These are phyloP conservation scores for Malania oleifera DNA, from an alignment of 164 flowering plant genomes.

Conservation along the genomic window DNA sequence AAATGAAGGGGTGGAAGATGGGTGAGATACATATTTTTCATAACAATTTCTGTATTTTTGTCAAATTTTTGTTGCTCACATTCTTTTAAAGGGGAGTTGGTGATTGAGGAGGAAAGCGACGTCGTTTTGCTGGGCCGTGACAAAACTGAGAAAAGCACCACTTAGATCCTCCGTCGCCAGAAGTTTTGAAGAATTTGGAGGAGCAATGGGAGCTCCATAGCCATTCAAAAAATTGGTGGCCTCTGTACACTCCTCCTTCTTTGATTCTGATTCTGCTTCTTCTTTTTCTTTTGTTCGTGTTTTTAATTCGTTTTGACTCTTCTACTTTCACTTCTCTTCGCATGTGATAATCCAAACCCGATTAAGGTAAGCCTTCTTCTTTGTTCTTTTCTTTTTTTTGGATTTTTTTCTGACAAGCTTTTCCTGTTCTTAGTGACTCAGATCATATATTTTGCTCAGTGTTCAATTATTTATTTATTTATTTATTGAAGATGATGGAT, in stretches of 20 bases:
- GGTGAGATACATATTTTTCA: too few relatives aligned
- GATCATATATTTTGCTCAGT: not conserved
- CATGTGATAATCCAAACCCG: not conserved
- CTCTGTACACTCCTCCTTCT: not conserved
- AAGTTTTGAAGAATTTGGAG: not conserved
- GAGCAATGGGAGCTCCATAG: not conserved
- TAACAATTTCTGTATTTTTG: too few relatives aligned
- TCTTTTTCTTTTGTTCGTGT: not conserved
- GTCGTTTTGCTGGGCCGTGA: too few relatives aligned
- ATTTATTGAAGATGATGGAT: too few relatives aligned
- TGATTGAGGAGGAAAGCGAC: too few relatives aligned
- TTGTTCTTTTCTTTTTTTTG: too few relatives aligned
- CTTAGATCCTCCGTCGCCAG: not conserved
- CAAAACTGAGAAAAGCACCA: too few relatives aligned
- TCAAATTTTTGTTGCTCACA: too few relatives aligned
- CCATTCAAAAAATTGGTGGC: conserved; percentile 1
- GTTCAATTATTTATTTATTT: not conserved
- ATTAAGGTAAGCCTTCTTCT: not conserved
- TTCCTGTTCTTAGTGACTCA: not conserved
- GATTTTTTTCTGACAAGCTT: not conserved
- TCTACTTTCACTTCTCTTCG: not conserved
- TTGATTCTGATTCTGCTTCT: not conserved
- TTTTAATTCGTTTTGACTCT: not conserved
- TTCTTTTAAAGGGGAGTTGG: too few relatives aligned
- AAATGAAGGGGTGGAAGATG: too few relatives aligned